Conservation (phyloP, 305 asterid species). For the Nicotiana rustica region DNA sequence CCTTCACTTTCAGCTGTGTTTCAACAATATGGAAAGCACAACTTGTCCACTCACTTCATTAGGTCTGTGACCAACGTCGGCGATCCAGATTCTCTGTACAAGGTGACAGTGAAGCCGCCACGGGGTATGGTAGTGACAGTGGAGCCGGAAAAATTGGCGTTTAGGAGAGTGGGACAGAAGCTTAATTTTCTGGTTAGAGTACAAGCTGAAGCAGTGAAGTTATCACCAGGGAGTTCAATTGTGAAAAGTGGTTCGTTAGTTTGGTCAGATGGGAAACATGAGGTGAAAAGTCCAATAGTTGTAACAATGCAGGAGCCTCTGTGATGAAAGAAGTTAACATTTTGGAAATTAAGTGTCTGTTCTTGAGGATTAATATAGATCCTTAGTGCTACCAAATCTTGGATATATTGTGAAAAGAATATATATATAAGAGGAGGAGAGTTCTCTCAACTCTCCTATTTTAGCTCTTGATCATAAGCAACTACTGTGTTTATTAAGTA, state of each 20-base stretch:
- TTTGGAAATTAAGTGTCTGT: background rate
- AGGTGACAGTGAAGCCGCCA: constrained; percentile 57
- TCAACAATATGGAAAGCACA: constrained; percentile 71
- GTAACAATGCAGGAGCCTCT: constrained; percentile 88
- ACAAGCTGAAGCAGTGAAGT: constrained; percentile 56
- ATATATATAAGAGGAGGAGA: constrained; percentile 1
- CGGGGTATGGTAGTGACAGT: constrained; percentile 65
- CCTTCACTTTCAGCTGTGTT: constrained; percentile 78
- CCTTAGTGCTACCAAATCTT: background rate
- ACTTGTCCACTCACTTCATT: constrained; percentile 81
- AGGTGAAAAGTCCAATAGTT: constrained; percentile 69
- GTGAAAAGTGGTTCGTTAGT: constrained; percentile 75
- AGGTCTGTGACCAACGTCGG: constrained; percentile 85
- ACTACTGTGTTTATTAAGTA: constrained; percentile 13
- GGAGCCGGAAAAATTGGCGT: constrained; percentile 65
- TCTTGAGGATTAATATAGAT: background rate
- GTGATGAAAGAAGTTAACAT: constrained; percentile 10
- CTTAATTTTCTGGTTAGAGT: constrained; percentile 80
- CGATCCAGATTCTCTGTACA: constrained; percentile 57
- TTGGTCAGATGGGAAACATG: constrained; percentile 86
- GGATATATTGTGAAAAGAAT: background rate
- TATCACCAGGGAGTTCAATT: constrained; percentile 70
- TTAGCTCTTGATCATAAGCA: constrained; percentile 26
- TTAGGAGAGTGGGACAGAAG: constrained; percentile 86
- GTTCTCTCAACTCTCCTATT: background rate